Percentiles rank a stretch among this genome's conserved stretches.
Conservation (phyloP, 257 asterid genomes). For the Paulownia fortunei region DNA sequence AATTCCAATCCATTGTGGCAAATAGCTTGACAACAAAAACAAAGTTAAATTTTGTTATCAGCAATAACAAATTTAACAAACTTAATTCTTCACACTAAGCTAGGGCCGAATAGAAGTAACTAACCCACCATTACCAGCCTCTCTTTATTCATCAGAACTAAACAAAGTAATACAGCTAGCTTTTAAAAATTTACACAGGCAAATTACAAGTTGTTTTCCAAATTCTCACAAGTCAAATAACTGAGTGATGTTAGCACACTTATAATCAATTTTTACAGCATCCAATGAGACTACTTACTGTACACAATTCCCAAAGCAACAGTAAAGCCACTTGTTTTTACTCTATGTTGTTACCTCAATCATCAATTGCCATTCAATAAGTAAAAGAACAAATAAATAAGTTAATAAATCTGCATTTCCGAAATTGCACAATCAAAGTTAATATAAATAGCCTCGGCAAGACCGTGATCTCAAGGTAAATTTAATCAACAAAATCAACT, state of each 20-base stretch:
- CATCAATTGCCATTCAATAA: neutral
- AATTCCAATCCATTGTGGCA: neutral
- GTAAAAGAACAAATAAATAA: neutral
- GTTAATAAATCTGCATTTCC: neutral
- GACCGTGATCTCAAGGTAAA: conserved; percentile 8
- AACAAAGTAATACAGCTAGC: neutral
- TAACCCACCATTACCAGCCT: neutral
- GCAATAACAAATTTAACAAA: neutral
- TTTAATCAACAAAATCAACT: neutral
- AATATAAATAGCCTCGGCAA: neutral
- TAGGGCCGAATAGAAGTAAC: neutral
- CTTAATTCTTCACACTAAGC: neutral
- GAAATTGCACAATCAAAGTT: conserved; percentile 14
- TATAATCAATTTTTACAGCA: neutral
- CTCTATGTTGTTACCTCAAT: conserved; percentile 3
- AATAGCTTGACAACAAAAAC: neutral
- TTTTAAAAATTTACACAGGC: neutral
- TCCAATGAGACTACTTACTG: neutral
- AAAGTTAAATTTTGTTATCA: neutral
- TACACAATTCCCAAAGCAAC: neutral
- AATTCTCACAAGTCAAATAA: conserved; percentile 1
- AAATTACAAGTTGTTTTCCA: neutral
- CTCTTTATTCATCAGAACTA: neutral
- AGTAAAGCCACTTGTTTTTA: neutral
- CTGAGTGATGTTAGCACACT: neutral